Conservation (phyloP, 23 red algal genomes). For the Agarophyton chilense region DNA sequence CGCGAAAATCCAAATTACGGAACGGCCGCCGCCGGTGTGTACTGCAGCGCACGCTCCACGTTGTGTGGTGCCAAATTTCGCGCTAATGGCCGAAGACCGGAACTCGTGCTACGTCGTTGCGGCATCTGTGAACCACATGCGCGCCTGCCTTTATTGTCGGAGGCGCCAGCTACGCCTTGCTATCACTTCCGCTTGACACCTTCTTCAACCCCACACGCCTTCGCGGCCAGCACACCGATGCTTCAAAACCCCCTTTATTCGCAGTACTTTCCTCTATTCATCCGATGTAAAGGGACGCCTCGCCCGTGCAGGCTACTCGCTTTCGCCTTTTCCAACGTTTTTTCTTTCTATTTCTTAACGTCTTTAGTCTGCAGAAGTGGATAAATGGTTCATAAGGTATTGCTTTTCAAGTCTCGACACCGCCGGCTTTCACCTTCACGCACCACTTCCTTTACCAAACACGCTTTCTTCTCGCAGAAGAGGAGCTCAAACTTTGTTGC, state of each 20-base stretch:
- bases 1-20: conserved; percentile 1
- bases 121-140: neutral
- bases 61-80: neutral
- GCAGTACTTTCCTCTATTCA: neutral
- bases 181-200: neutral
- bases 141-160: conserved; percentile 5
- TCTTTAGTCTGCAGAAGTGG: too few relatives aligned
- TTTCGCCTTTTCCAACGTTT: neutral
- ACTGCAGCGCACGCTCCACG: neutral
- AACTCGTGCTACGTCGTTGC: neutral
- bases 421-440: neutral
- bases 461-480: neutral
- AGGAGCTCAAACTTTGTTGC: neutral
- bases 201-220: neutral
- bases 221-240: neutral
- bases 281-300: too few relatives aligned
- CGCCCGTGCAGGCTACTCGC: neutral
- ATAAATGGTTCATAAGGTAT: too few relatives aligned
- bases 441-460: neutral
- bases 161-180: neutral
- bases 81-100: neutral
- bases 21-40: neutral
- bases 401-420: conserved; percentile 6
- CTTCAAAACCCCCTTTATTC: neutral
- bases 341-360: too few relatives aligned